Percentiles rank a stretch among this genome's conserved stretches.
These are phyloP conservation scores for Pyrenophora tritici-repentis DNA, from an alignment of 2,329 filamentous ascomycete genomes.

Conservation along the genomic window DNA sequence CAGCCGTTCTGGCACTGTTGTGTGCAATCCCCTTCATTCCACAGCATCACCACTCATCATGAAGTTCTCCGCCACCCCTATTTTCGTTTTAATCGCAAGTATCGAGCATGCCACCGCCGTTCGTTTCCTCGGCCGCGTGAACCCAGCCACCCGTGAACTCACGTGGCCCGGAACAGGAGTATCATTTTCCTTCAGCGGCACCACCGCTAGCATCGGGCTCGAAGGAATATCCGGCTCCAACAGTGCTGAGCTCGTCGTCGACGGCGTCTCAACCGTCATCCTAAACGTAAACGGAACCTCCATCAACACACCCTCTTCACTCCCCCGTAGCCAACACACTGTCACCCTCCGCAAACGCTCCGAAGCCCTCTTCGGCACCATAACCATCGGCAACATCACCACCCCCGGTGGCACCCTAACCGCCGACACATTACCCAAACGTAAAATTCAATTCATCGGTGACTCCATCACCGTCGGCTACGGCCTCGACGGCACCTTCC, in stretches of 20 bases:
- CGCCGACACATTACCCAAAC: constrained; percentile 26
- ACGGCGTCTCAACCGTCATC: constrained; percentile 33
- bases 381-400: constrained; percentile 37
- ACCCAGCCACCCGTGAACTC: constrained; percentile 50
- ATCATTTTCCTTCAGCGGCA: constrained; percentile 50
- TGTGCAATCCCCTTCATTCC: no score
- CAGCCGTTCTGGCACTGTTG: no score
- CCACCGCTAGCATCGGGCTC: constrained; percentile 44
- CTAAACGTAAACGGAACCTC: constrained; percentile 37
- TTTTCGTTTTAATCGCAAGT: constrained; percentile 3
- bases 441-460: constrained; percentile 53
- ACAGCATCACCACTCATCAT: not conserved
- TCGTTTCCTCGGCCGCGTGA: constrained; percentile 48
- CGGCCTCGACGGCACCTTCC: constrained; percentile 49
- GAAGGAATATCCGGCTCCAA: constrained; percentile 42
- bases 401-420: constrained; percentile 40
- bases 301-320: constrained; percentile 34
- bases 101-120: constrained; percentile 4
- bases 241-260: constrained; percentile 45
- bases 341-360: constrained; percentile 50
- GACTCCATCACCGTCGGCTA: constrained; percentile 55
- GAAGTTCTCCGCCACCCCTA: not conserved
- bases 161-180: constrained; percentile 55
- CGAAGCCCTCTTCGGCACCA: constrained; percentile 43
- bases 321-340: constrained; percentile 43